These are phyloP conservation scores for Arthromyces matolae DNA, from an alignment of 768 basidiomycete genomes.

Conservation along the genomic window DNA sequence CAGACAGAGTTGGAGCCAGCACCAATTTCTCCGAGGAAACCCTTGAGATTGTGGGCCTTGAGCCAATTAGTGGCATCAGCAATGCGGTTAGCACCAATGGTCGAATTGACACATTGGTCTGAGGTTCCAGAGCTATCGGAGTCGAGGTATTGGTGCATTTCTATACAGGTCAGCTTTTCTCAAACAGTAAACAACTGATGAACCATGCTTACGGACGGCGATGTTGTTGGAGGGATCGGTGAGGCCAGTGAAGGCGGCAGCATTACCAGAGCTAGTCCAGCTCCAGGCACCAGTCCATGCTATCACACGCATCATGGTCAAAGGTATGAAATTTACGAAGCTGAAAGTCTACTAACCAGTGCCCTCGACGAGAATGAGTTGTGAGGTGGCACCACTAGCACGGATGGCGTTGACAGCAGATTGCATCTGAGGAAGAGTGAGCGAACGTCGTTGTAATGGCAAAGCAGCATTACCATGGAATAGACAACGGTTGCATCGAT, in stretches of 20 bases:
- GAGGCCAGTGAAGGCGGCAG: slow-evolving; percentile 46
- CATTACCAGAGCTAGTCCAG: slow-evolving; percentile 58
- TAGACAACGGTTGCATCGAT: slow-evolving; percentile 52
- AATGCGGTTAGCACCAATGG: slow-evolving; percentile 57
- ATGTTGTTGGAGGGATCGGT: slow-evolving; percentile 60
- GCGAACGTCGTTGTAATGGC: too few species aligned
- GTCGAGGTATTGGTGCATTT: slow-evolving; percentile 73
- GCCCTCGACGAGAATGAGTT: slow-evolving; percentile 47
- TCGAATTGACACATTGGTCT: slow-evolving; percentile 50
- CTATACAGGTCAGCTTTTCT: slow-evolving; percentile 21
- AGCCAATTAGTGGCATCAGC: slow-evolving; percentile 57
- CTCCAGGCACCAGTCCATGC: slow-evolving; percentile 63
- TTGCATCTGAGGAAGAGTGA: slow-evolving; percentile 45
- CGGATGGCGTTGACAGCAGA: slow-evolving; percentile 65
- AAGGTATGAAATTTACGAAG: slow-evolving; percentile 3
- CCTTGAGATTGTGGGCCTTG: slow-evolving; percentile 54
- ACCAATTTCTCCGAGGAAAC: slow-evolving; percentile 63
- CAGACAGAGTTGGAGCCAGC: slow-evolving; percentile 44
- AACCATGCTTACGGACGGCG: slow-evolving; percentile 46
- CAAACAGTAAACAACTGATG: neutral
- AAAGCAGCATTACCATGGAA: slow-evolving; percentile 46
- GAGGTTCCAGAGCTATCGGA: slow-evolving; percentile 58
- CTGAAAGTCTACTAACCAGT: slow-evolving; percentile 27
- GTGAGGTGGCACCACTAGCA: slow-evolving; percentile 56
- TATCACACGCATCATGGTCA: slow-evolving; percentile 17